phyloP scores from a whole-genome alignment of 2,329 filamentous ascomycete species.

The Colletotrichum falcatum region DNA sequence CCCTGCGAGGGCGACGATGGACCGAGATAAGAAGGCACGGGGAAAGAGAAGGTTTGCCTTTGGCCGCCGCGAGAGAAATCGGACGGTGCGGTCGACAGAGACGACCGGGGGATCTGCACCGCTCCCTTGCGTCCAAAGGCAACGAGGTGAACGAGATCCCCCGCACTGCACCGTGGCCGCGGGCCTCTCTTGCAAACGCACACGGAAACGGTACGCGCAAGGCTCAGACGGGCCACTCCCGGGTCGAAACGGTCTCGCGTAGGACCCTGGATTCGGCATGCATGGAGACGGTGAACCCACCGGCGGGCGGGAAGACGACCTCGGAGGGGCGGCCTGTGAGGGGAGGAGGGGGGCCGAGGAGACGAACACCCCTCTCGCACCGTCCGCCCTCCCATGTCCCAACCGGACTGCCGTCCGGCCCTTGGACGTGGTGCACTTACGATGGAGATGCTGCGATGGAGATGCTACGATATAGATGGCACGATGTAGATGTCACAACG shows the following conservation, averaged over 20 bases:
- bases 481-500: too few species aligned
- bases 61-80: too few species aligned
- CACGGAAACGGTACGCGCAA: conserved; percentile 1
- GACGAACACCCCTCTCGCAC: neutral
- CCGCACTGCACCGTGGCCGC: too few species aligned
- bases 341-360: neutral
- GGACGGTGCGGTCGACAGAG: too few species aligned
- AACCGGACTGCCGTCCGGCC: neutral
- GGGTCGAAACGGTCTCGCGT: neutral
- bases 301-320: neutral
- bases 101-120: too few species aligned
- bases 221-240: neutral
- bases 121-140: neutral
- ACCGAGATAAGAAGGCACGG: neutral
- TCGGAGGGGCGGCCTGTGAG: neutral
- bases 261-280: conserved; percentile 17
- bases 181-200: neutral
- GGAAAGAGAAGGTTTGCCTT: too few species aligned
- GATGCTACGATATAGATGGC: too few species aligned
- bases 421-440: too few species aligned
- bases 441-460: too few species aligned
- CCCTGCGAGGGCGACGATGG: neutral
- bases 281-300: neutral
- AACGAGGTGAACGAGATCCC: too few species aligned
- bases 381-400: neutral